Base-by-base conservation (phyloP, 257 asterid genomes). In the Striga asiatica region DNA sequence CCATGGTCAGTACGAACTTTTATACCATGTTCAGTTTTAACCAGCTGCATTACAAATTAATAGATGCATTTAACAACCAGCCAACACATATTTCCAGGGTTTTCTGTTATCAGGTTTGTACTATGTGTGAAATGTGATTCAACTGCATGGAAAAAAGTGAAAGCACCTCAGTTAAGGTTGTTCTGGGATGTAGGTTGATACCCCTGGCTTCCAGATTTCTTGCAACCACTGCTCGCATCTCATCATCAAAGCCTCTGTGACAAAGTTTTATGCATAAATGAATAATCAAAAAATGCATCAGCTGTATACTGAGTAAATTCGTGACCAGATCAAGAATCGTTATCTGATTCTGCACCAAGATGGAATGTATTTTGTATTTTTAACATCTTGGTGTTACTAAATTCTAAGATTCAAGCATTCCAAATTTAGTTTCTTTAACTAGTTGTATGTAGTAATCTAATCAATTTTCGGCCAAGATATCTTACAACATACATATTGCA, bases 131-230 rank as follows among this genome's bases (percentile, higher is more conserved):
- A 12, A 53, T 50, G 50, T 54, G n/a, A 35, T 42, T 19, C 17
- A 38, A 24, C n/a, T n/a, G n/a, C n/a, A n/a, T 11, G 14, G 22
- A 22, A 35, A 24, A 17, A 58, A 51, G 55, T 13, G 55, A 3
- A 17, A 28, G 66, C 53, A 92, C 99, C 99, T 88, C 85, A n/a
- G 88, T 76, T 76, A 92, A 57, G 62, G 38, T 78, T 63, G 94
- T 74, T 69, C 69, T 37, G 2, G 99, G 95, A 67, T 82, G 99
- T 81, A 92, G 49, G 70, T 72, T 85, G 54, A 92, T 73, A 56
- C 97, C 97, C 75, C 99, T 78, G 45, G 95, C 99, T 82, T 92
- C 97, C 52, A 92, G 78, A 76, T 88, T 88, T 68, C 82, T 84
- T 17, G 97, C 91, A 62, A 92, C 95, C 39, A 63, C 85, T 34